Evolutionary conservation across 2,329 filamentous ascomycete species (phyloP).

Genomic region (Diplodia intermedia): DNA sequence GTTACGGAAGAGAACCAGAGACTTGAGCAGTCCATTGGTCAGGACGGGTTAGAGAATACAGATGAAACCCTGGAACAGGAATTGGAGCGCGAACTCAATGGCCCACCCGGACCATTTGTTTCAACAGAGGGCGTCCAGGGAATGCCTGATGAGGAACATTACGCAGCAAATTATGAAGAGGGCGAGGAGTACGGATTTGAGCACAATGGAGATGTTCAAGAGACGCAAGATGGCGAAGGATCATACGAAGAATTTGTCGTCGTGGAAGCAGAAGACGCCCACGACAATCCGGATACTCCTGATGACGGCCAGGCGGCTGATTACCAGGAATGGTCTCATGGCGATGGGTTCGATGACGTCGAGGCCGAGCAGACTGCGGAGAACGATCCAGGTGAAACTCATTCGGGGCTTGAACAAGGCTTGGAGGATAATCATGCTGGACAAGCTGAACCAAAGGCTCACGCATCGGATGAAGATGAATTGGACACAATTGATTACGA

Average conservation of each 20-base stretch:
- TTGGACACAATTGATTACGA: constrained; percentile 33
- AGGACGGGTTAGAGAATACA: background rate
- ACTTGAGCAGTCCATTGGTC: background rate
- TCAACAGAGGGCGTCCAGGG: background rate
- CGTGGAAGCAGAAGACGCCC: constrained; percentile 17
- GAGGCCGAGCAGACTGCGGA: constrained; percentile 27
- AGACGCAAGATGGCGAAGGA: background rate
- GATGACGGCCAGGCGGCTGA: background rate
- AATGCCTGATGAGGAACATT: background rate
- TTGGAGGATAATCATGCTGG: constrained; percentile 26
- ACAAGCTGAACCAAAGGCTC: constrained; percentile 17
- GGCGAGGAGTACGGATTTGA: constrained; percentile 14
- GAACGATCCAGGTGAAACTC: constrained; percentile 30
- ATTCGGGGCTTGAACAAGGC: constrained; percentile 28
- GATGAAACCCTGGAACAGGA: constrained; percentile 15
- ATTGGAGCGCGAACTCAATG: constrained; percentile 19
- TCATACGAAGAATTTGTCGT: constrained; percentile 24
- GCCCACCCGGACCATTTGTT: constrained; percentile 1
- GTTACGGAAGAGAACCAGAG: background rate
- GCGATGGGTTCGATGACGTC: constrained; percentile 26
- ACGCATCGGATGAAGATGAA: constrained; percentile 31
- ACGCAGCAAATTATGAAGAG: background rate
- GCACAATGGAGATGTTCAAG: constrained; percentile 14
- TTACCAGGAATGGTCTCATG: constrained; percentile 1
- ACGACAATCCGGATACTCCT: background rate